These are phyloP conservation scores for Tillandsia leiboldiana DNA, from an alignment of 176 grass and related monocot species.

Conservation along the genomic window DNA sequence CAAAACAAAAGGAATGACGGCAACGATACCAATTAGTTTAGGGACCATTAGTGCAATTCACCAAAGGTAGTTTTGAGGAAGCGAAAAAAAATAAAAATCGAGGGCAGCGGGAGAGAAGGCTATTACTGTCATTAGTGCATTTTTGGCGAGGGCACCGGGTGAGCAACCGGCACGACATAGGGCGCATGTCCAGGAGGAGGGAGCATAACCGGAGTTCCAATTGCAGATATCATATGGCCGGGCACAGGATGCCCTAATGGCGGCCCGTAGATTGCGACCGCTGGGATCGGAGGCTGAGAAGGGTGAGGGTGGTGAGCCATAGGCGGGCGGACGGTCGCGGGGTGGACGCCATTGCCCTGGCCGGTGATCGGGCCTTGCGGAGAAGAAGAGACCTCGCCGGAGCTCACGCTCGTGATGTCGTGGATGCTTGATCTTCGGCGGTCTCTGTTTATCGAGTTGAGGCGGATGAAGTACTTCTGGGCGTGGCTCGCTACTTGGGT, in stretches of 20 bases:
- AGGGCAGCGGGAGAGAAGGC: background rate
- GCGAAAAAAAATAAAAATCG: background rate
- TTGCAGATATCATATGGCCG: constrained; percentile 54
- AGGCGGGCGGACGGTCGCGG: background rate
- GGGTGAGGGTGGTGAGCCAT: constrained; percentile 54
- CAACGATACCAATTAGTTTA: too few species aligned
- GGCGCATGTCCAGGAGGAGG: constrained; percentile 72
- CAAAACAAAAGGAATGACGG: too few species aligned
- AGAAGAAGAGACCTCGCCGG: constrained; percentile 31
- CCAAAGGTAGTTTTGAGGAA: background rate
- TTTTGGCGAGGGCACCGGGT: constrained; percentile 52
- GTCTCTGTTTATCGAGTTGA: constrained; percentile 88
- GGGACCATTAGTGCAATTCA: background rate
- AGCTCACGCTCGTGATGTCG: constrained; percentile 75
- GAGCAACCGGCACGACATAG: constrained; percentile 71
- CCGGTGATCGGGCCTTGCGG: constrained; percentile 29
- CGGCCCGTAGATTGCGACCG: constrained; percentile 48
- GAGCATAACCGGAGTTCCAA: constrained; percentile 85
- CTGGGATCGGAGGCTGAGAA: constrained; percentile 30
- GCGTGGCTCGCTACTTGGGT: constrained; percentile 97
- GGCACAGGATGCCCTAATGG: constrained; percentile 67
- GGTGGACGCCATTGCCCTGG: constrained; percentile 23
- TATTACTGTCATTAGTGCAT: constrained; percentile 51
- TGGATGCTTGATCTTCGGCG: constrained; percentile 91
- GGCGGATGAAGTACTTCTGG: constrained; percentile 94